A percentile compares a stretch with the other conserved stretches of the same genome.
Conservation (phyloP, 176 grass and related monocot species). For the Lolium multiflorum region DNA sequence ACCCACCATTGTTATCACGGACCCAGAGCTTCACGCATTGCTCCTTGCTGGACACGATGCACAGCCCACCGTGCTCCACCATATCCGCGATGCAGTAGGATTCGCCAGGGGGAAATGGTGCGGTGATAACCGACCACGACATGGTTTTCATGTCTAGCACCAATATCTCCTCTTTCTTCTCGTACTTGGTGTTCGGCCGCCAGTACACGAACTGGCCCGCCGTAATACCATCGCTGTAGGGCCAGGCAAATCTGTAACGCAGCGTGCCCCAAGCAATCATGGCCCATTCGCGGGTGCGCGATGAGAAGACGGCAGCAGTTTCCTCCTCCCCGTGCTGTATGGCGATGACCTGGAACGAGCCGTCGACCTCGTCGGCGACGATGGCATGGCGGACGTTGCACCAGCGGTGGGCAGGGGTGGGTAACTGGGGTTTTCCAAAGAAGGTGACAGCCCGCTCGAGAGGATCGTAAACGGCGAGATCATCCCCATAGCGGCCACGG, state of each 20-base stretch:
- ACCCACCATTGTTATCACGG: background rate
- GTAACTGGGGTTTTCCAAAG: background rate
- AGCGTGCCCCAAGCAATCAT: background rate
- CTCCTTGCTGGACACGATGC: constrained; percentile 42
- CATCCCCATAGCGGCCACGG: background rate
- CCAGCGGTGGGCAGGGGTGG: background rate
- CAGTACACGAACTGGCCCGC: constrained; percentile 29
- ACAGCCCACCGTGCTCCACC: constrained; percentile 27
- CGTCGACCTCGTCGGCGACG: constrained; percentile 26
- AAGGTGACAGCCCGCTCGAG: constrained; percentile 17
- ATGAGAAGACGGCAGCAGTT: background rate
- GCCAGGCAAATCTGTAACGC: background rate
- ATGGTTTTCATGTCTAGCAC: constrained; percentile 31
- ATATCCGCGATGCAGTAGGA: constrained; percentile 35
- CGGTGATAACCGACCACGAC: constrained; percentile 6
- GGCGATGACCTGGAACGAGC: constrained; percentile 32
- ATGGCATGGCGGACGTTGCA: background rate
- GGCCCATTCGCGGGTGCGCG: constrained; percentile 17
- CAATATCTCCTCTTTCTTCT: background rate
- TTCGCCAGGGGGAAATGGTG: background rate
- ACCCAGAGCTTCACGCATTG: constrained; percentile 40
- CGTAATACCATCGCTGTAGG: background rate
- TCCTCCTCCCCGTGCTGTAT: background rate
- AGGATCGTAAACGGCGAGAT: constrained; percentile 43
- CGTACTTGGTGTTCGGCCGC: background rate